phyloP scores from a whole-genome alignment of 2,329 filamentous ascomycete species.

The Aspergillus candidus region DNA sequence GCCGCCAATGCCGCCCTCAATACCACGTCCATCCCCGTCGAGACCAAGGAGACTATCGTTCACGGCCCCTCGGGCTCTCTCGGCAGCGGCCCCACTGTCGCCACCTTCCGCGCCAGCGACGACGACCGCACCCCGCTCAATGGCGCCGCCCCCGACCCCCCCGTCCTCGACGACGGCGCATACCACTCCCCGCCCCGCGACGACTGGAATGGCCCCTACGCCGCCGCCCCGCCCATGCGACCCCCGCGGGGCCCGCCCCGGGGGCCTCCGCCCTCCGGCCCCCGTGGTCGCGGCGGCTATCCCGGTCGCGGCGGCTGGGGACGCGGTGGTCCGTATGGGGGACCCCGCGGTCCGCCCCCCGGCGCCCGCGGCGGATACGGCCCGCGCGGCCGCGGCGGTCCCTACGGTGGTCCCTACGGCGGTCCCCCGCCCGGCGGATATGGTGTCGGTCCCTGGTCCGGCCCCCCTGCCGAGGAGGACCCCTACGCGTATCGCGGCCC shows the following conservation, averaged over 20 bases:
- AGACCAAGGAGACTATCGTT: slow-evolving; percentile 54
- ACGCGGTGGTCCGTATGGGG: slow-evolving; percentile 35
- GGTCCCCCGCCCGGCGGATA: slow-evolving; percentile 50
- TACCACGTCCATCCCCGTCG: slow-evolving; percentile 33
- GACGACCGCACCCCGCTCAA: slow-evolving; percentile 40
- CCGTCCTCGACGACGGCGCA: slow-evolving; percentile 17
- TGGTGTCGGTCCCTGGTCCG: slow-evolving; percentile 33
- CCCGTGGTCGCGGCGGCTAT: slow-evolving; percentile 54
- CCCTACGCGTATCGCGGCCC: slow-evolving; percentile 21
- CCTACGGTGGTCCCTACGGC: slow-evolving; percentile 23
- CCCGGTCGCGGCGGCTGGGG: slow-evolving; percentile 42
- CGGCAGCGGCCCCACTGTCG: slow-evolving; percentile 45
- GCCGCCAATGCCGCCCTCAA: slow-evolving; percentile 22
- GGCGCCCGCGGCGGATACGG: slow-evolving; percentile 38
- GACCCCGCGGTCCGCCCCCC: slow-evolving; percentile 28
- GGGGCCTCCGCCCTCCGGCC: slow-evolving; percentile 35
- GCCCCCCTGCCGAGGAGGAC: slow-evolving; percentile 22
- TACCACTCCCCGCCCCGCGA: too few relatives aligned
- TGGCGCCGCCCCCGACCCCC: slow-evolving; percentile 23
- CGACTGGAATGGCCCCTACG: slow-evolving; percentile 19
- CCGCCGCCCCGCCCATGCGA: slow-evolving; percentile 30
- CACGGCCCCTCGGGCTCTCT: slow-evolving; percentile 49
- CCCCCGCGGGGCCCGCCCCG: slow-evolving; percentile 36
- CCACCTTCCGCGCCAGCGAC: slow-evolving; percentile 36
- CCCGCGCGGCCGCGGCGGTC: too few relatives aligned